Evolutionary conservation across 2,329 filamentous ascomycete species (phyloP), one percentile per base, ranked within the genome.

Genomic region (Apiospora malaysiana): DNA sequence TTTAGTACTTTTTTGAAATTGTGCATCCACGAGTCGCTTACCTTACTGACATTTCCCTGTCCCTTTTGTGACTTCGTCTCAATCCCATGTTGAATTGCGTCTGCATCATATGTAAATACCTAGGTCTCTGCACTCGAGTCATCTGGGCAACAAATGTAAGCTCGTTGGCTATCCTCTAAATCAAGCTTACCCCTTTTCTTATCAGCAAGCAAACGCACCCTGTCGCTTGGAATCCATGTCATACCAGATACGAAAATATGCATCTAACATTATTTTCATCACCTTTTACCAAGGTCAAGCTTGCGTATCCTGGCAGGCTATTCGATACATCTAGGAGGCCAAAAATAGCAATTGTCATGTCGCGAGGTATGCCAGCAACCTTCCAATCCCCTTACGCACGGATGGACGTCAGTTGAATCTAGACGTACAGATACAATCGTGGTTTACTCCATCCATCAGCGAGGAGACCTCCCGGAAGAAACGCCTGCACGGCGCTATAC

Each of bases 401-500:
- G 6, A 32, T 32, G 32, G 6, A 6, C 6, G 6, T 3, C 3
- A 32, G 32, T 32, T 32, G 32, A 6, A 32, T 6, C 3, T 32
- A 32, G 32, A 32, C 32, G 32, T 32, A 32, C 6, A 32, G 6
- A 32, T 32, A 3, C 32, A 4, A 21, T 21, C 16, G 43, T 18
- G 5, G 59, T 46, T 70, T n/a, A 4, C 23, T 66, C 74, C 71
- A 73, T 37, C 42, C 65, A 71, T 73, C 70, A 40, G 71, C 72
- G 12, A 76, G 66, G 73, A 63, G 7, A 1, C 77, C 78, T 46
- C 75, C 77, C 1, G 76, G 76, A 69, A 84, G 78, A 1, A 82
- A 78, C 0, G 71, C 75, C 18, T 78, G 78, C 56, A 84, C 25
- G 0, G 72, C 72, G 16, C 0, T 5, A 27, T 81, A 73, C 0